Conservation (phyloP, 1,139 yeast genomes). For the Protomyces arabidopsidicola region DNA sequence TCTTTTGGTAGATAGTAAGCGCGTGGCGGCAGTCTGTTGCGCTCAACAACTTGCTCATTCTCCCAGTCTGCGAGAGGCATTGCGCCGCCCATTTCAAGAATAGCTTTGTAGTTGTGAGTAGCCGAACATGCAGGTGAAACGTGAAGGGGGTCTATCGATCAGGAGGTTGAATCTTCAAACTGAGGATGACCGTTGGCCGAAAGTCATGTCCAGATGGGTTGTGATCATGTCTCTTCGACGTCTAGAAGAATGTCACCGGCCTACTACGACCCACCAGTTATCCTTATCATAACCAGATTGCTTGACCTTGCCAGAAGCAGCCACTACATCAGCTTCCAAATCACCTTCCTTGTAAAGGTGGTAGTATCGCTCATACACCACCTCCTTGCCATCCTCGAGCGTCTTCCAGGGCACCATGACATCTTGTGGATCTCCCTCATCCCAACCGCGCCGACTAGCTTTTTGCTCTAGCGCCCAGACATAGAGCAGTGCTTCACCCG, state of each 20-base stretch:
- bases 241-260: neutral
- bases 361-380: conserved; percentile 75
- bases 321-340: conserved; percentile 58
- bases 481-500: conserved; percentile 70
- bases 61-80: conserved; percentile 37
- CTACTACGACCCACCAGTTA: conserved; percentile 73
- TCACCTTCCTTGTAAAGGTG: conserved; percentile 84
- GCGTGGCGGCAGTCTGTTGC: conserved; percentile 36
- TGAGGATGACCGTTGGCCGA: no score
- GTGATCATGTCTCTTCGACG: no score
- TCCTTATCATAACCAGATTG: conserved; percentile 84
- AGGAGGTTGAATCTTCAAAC: no score
- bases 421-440: conserved; percentile 87
- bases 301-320: conserved; percentile 64
- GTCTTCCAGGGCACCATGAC: conserved; percentile 91
- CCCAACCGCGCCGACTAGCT: conserved; percentile 77
- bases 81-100: neutral
- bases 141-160: no score
- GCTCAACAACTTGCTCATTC: conserved; percentile 34
- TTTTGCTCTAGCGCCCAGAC: conserved; percentile 98
- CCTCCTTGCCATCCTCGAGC: conserved; percentile 37
- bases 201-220: neutral
- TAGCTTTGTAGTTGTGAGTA: no score
- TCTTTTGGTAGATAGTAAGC: conserved; percentile 36
- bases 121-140: no score